Conservation (phyloP, 1,284 basidiomycete genomes). For the Cutaneotrichosporon dermatis region DNA sequence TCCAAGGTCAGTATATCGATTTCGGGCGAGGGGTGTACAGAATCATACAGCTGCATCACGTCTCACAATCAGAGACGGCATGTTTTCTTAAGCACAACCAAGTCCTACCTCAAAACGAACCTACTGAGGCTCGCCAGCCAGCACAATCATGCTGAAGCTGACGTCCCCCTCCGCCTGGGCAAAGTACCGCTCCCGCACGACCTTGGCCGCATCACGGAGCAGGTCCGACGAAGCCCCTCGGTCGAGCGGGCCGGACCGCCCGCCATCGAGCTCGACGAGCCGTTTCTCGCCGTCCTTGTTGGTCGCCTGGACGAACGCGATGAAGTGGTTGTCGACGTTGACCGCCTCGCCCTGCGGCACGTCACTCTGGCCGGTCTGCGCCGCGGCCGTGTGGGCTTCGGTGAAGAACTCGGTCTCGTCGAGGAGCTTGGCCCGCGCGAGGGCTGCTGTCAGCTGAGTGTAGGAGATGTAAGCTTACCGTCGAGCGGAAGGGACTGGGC, state of each 20-base stretch:
- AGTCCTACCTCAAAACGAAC: no score
- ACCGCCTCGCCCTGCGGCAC: constrained; percentile 44
- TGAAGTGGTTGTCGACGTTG: constrained; percentile 75
- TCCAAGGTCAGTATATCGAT: no score
- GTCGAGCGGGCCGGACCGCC: constrained; percentile 68
- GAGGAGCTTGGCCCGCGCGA: constrained; percentile 67
- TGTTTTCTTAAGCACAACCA: no score
- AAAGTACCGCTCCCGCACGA: constrained; percentile 65
- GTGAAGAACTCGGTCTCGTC: constrained; percentile 71
- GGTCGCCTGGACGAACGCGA: constrained; percentile 67
- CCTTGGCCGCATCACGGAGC: constrained; percentile 65
- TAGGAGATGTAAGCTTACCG: constrained; percentile 21
- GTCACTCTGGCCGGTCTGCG: constrained; percentile 64
- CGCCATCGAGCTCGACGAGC: constrained; percentile 76
- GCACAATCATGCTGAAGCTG: constrained; percentile 48
- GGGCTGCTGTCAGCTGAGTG: constrained; percentile 23
- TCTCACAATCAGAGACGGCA: no score
- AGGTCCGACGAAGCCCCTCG: constrained; percentile 61
- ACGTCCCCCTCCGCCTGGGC: constrained; percentile 43
- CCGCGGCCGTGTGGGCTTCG: constrained; percentile 66
- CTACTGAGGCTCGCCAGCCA: constrained; percentile 41
- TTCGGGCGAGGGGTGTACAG: no score
- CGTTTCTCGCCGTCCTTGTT: constrained; percentile 49
- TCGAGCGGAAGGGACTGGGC: constrained; percentile 29
- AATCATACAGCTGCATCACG: no score